phyloP scores from a whole-genome alignment of 768 basidiomycete species.

The Pleurotus pulmonarius region DNA sequence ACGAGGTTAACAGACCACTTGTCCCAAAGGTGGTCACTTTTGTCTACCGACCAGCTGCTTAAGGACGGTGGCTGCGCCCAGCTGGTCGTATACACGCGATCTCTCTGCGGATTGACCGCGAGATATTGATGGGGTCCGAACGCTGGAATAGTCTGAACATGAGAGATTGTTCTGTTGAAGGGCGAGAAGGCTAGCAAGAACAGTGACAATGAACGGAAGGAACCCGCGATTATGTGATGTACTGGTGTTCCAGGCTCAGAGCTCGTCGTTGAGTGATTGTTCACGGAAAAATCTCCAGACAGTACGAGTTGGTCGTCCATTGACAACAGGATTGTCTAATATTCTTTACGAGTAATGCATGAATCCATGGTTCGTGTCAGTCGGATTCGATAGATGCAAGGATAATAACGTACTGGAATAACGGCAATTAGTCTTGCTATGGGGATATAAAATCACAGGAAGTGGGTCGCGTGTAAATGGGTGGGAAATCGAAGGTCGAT shows the following conservation, averaged over 20 bases:
- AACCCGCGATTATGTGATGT: slow-evolving; percentile 42
- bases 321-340: neutral
- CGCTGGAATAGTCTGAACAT: slow-evolving; percentile 37
- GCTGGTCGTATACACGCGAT: slow-evolving; percentile 42
- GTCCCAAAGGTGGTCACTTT: slow-evolving; percentile 7
- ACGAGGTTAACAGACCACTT: slow-evolving; percentile 32
- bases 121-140: slow-evolving; percentile 54
- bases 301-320: neutral
- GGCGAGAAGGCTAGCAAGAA: slow-evolving; percentile 49
- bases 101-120: slow-evolving; percentile 29
- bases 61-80: slow-evolving; percentile 47
- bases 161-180: slow-evolving; percentile 29
- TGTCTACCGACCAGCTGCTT: slow-evolving; percentile 40
- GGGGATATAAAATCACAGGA: neutral
- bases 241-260: slow-evolving; percentile 1
- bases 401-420: too few species aligned
- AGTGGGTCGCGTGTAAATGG: neutral
- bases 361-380: too few species aligned
- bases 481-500: neutral
- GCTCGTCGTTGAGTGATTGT: neutral
- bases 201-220: slow-evolving; percentile 48
- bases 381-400: too few species aligned
- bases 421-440: too few species aligned
- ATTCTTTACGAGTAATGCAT: too few species aligned
- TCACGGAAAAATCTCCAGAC: neutral